Conservation (phyloP, 2,329 filamentous ascomycete genomes). For the Zymoseptoria ardabiliae region DNA sequence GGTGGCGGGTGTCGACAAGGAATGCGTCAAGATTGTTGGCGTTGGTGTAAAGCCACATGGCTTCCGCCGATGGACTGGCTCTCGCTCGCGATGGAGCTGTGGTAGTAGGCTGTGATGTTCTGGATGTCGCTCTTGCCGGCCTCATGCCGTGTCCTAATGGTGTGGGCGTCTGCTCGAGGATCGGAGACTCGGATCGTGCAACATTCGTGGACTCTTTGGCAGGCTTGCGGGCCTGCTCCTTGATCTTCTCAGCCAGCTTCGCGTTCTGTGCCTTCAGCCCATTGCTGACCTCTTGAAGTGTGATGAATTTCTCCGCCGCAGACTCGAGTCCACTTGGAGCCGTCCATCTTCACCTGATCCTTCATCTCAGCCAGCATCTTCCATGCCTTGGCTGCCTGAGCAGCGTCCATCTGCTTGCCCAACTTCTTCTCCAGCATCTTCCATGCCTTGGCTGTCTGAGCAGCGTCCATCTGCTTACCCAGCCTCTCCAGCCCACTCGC, state of each 20-base stretch:
- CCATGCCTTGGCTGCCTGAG: constrained; percentile 9
- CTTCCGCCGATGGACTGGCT: no score
- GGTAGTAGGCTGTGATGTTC: no score
- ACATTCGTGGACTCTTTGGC: not conserved
- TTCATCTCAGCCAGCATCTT: constrained; percentile 11
- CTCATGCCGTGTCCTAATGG: not conserved
- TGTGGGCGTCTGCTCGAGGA: not conserved
- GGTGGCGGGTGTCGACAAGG: not conserved
- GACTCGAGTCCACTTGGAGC: constrained; percentile 9
- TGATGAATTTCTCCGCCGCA: constrained; percentile 9
- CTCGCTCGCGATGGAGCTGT: no score
- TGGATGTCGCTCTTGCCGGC: not conserved
- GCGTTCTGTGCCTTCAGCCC: constrained; percentile 15
- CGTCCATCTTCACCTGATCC: constrained; percentile 10
- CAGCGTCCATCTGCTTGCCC: constrained; percentile 16
- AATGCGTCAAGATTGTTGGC: not conserved
- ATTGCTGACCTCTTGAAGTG: constrained; percentile 13
- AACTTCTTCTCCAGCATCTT: not conserved
- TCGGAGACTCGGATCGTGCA: not conserved
- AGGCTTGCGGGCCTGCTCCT: constrained; percentile 5
- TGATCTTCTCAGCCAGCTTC: constrained; percentile 10
- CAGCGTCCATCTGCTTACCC: no score
- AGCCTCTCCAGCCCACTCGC: constrained; percentile 13
- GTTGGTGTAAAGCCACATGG: no score
- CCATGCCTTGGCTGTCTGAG: no score